Conservation (phyloP, 768 basidiomycete genomes). For the Leucosporidium yakuticum region DNA sequence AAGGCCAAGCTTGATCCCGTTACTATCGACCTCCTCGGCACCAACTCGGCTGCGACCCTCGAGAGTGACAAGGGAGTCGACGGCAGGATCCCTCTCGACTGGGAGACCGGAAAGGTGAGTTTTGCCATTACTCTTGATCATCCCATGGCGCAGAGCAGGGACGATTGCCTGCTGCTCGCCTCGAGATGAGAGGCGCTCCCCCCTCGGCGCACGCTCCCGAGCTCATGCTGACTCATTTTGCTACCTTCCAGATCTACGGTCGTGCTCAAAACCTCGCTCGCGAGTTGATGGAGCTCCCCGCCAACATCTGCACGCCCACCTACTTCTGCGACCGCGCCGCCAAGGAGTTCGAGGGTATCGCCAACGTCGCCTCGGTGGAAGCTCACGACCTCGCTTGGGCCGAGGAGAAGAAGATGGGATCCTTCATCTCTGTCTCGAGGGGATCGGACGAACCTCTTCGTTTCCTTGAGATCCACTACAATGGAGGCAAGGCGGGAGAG, state of each 20-base stretch:
- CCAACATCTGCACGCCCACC: slow-evolving; percentile 48
- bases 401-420: slow-evolving; percentile 73
- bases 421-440: slow-evolving; percentile 79
- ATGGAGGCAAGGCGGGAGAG: slow-evolving; percentile 57
- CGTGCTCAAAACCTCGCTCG: slow-evolving; percentile 30
- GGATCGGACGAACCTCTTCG: slow-evolving; percentile 78
- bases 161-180: neutral
- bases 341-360: slow-evolving; percentile 59
- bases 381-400: slow-evolving; percentile 79
- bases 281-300: slow-evolving; percentile 77
- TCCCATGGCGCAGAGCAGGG: too few species aligned
- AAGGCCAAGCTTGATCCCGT: slow-evolving; percentile 62
- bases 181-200: neutral
- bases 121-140: too few species aligned
- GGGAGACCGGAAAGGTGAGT: slow-evolving; percentile 65
- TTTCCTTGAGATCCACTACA: slow-evolving; percentile 82
- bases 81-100: slow-evolving; percentile 45
- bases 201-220: neutral
- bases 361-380: slow-evolving; percentile 59
- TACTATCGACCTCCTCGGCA: slow-evolving; percentile 51
- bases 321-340: slow-evolving; percentile 63
- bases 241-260: neutral
- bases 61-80: slow-evolving; percentile 53
- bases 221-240: too few species aligned
- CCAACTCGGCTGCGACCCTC: slow-evolving; percentile 11